Percentiles rank a stretch among this genome's conserved stretches.
These are phyloP conservation scores for Trametes cinnabarina DNA, from an alignment of 768 basidiomycete genomes.

Conservation along the genomic window DNA sequence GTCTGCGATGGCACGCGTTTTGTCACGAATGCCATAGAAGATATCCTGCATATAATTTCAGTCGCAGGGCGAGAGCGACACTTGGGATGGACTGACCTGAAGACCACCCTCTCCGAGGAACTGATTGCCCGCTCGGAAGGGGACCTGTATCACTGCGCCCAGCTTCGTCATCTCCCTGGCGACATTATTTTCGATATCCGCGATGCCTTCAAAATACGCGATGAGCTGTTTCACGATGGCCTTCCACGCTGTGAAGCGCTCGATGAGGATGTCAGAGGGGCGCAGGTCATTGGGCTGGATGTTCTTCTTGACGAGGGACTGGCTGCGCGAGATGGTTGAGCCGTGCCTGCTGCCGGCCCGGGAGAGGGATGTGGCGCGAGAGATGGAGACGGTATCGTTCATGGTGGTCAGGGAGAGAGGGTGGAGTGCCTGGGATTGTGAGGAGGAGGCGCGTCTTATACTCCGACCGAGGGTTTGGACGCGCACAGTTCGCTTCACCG, in stretches of 20 bases:
- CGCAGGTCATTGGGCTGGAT: slow-evolving; percentile 85
- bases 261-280: slow-evolving; percentile 95
- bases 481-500: no score
- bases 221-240: slow-evolving; percentile 94
- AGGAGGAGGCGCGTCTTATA: background rate
- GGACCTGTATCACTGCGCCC: slow-evolving; percentile 94
- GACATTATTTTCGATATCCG: slow-evolving; percentile 93
- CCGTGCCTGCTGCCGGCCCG: slow-evolving; percentile 54
- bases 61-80: background rate
- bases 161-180: slow-evolving; percentile 92
- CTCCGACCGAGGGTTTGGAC: background rate
- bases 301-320: slow-evolving; percentile 93
- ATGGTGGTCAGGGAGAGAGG: slow-evolving; percentile 1
- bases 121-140: slow-evolving; percentile 93
- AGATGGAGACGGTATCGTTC: slow-evolving; percentile 48
- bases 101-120: slow-evolving; percentile 97
- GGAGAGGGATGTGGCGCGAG: slow-evolving; percentile 72
- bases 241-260: slow-evolving; percentile 93
- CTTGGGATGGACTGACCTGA: slow-evolving; percentile 48
- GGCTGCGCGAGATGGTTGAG: slow-evolving; percentile 74
- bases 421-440: background rate
- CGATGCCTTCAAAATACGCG: slow-evolving; percentile 81
- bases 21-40: slow-evolving; percentile 90
- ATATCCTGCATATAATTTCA: slow-evolving; percentile 57
- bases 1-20: slow-evolving; percentile 89